A percentile compares a stretch with the other conserved stretches of the same genome.
Evolutionary conservation across 345 rosid genomes (phyloP).

Genomic region (Pugionium cornutum): DNA sequence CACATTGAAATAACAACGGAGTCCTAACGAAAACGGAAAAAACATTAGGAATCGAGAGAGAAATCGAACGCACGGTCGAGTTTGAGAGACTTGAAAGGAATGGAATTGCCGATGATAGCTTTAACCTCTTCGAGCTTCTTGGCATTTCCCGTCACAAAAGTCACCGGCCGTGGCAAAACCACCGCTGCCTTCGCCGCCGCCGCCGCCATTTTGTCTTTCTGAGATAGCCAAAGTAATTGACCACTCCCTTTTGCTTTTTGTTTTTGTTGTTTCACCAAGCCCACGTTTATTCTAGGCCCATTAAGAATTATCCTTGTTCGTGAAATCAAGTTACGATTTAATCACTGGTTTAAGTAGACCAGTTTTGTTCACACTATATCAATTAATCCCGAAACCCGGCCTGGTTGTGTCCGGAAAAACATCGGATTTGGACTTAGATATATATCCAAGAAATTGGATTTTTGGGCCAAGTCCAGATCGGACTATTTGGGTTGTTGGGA

Average conservation of each 20-base stretch:
- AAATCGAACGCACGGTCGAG: constrained; percentile 56
- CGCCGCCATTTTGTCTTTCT: constrained; percentile 43
- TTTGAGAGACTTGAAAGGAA: constrained; percentile 86
- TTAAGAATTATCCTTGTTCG: too few species aligned
- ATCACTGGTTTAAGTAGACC: too few species aligned
- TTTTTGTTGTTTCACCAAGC: too few species aligned
- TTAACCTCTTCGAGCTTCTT: constrained; percentile 97
- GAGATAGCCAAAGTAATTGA: not conserved
- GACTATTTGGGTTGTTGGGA: too few species aligned
- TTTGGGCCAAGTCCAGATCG: too few species aligned
- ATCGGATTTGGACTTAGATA: too few species aligned
- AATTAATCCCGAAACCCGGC: too few species aligned
- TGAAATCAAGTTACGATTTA: too few species aligned
- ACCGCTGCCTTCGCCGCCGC: constrained; percentile 56
- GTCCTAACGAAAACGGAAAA: not conserved
- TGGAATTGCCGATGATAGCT: constrained; percentile 71
- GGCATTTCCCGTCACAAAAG: constrained; percentile 91
- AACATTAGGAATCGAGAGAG: not conserved
- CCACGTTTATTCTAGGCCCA: too few species aligned
- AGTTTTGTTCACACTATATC: too few species aligned
- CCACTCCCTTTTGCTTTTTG: not conserved
- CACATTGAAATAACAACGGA: not conserved
- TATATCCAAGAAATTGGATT: too few species aligned
- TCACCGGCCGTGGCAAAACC: constrained; percentile 71
- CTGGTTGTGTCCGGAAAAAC: too few species aligned